phyloP scores from a whole-genome alignment of 306 rosid genomes.

The Myrica gale region DNA sequence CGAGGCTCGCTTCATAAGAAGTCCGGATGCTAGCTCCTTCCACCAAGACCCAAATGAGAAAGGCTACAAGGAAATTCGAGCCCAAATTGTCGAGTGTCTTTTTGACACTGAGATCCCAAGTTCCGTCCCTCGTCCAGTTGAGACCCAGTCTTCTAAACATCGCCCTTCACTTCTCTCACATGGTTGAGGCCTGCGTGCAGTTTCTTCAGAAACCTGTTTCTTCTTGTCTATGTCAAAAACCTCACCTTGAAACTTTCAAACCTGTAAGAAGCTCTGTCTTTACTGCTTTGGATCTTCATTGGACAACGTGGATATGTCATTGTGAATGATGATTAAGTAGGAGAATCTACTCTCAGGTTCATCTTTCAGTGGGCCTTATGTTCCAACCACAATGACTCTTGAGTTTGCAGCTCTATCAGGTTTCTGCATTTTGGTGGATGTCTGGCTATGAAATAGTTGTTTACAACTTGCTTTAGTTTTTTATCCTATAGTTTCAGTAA shows the following conservation, averaged over 20 bases:
- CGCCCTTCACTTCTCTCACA: constrained; percentile 41
- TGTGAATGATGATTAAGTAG: constrained; percentile 55
- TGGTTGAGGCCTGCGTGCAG: constrained; percentile 51
- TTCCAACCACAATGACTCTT: constrained; percentile 67
- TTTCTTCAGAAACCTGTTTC: constrained; percentile 55
- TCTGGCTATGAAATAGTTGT: constrained; percentile 42
- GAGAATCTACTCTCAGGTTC: constrained; percentile 59
- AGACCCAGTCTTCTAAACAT: constrained; percentile 52
- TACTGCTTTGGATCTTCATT: constrained; percentile 26
- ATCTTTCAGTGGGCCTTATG: constrained; percentile 59
- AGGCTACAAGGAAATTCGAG: constrained; percentile 61
- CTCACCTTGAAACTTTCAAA: constrained; percentile 89
- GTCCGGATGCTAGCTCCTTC: constrained; percentile 43
- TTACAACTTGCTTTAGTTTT: constrained; percentile 26
- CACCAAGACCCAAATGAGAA: constrained; percentile 78
- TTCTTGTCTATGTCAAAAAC: constrained; percentile 76
- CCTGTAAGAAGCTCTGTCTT: constrained; percentile 51
- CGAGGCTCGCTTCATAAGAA: neutral
- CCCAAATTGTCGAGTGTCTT: constrained; percentile 34
- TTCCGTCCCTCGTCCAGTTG: constrained; percentile 44
- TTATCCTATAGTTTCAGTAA: constrained; percentile 33
- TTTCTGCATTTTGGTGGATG: constrained; percentile 56
- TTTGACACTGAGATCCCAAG: constrained; percentile 34
- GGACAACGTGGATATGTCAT: constrained; percentile 54
- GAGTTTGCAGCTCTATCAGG: constrained; percentile 69